Base-by-base conservation (phyloP, 2,329 filamentous ascomycete genomes). In the Hymenoscyphus fraxineus region DNA sequence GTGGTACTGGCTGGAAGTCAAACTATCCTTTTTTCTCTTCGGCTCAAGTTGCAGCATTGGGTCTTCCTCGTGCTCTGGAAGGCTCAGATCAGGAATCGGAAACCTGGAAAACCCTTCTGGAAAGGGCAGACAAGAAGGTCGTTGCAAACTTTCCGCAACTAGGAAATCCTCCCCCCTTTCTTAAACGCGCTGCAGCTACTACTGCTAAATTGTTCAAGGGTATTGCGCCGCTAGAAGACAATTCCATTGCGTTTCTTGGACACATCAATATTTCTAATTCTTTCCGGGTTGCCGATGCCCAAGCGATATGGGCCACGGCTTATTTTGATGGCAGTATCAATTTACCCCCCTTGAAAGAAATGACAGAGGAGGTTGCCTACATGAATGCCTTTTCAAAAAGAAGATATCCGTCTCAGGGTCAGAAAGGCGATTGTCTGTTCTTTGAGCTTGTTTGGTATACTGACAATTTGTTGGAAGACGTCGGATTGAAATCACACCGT, bases 1-100 rank as follows among this genome's bases (percentile, higher is more conserved):
- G 71, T 44, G 71, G 71, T 32, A 74, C 71, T 41, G 72, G 72
- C 39, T 73, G 71, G 71, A 55, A 64, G 54, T 40, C 40, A 19
- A 65, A 62, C 10, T 65, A 71, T 58, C 62, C 66, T 31, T 72
- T 72, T 65, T 70, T 74, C 60, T 66, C 69, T 1, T 47, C 68
- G 35, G 44, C 58, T 22, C 65, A 65, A 67, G 51, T 40, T 32
- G 71, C 22, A 6, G 6, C 40, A 3, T 6, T 44, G 15, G 71
- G 72, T 15, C 56, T 74, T 15, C 70, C 71, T 39, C 70, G 69
- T 57, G 63, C 64, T 31, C 63, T 61, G 27, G 27, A 27, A 27
- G 27, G 27, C 16, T 16, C 51, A 38, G 59, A 67, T 9, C 70
- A 72, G 41, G 60, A 58, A 19, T 57, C 64, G 54, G 64, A 68